Evolutionary conservation across 2,329 filamentous ascomycete genomes (phyloP), one percentile per base, ranked within the genome.

Genomic region (Colletotrichum sublineola): DNA sequence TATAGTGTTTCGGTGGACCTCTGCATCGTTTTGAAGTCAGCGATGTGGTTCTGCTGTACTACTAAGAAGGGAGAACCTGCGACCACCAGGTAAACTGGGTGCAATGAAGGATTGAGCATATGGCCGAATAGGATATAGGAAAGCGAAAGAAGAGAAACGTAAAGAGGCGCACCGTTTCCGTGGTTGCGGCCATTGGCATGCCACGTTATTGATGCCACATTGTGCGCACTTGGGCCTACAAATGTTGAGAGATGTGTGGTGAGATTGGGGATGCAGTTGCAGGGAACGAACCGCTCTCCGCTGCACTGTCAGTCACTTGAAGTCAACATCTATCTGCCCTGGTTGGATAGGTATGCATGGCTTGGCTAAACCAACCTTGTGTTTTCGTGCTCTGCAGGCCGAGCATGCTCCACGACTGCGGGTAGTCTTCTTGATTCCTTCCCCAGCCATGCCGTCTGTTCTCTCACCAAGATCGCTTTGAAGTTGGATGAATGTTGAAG

Each of bases 151-250:
- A 33, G 31, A 33, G 14, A 1, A 15, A 24, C 14, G 12, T 5
- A 3, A 15, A 38, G 29, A 9, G 8, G 46, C 70, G n/a, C 42
- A 70, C 73, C 73, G 66, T 38, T 74, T 74, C 20, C 67, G 58
- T 33, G 65, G 66, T 40, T 67, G 53, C n/a, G 73, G 73, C 73
- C 73, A 71, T 15, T 73, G 66, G 36, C 73, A 74, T 3, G 18
- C 33, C 20, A 66, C 60, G 15, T 68, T 60, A 14, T 71, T 71
- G 46, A 66, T 68, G 14, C 63, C 31, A 48, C 67, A 71, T 68
- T 74, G 73, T 2, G 73, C 73, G 36, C 73, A 73, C 52, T 52
- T 58, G 20, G 73, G 71, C 24, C 71, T 73, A 36, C 5, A 44
- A 31, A 31, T 7, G n/a, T 33, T 38, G 5, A 46, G 15, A 36